Evolutionary conservation across 1,284 basidiomycete genomes (phyloP), one percentile per base, ranked within the genome.

Genomic region (Veloboletus limbatus): DNA sequence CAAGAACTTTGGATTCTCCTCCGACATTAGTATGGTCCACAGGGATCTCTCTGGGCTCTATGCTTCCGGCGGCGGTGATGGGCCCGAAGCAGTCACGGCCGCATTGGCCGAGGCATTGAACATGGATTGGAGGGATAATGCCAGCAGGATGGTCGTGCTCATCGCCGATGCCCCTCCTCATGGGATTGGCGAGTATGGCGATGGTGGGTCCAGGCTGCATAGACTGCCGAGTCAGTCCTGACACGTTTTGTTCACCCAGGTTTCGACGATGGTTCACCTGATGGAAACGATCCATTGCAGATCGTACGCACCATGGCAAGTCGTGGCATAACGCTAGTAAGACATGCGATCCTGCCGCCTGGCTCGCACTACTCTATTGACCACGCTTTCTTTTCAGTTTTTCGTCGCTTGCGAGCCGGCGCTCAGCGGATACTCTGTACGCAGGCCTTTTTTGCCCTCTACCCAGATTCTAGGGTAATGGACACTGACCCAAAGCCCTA

Each of bases 371-470:
- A 6, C 26, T 5, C 25, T 8, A 34, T 22, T 47, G 32, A 48
- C 26, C 18, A 26, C 21, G 10, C 25, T 7, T 8, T 48, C 28
- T 43, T 37, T 36, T 32, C 56, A 95, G 92, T 96, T 97, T 72
- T 94, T 97, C 66, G 95, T 99, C 16, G 96, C 97, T 24, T 99
- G 96, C 70, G 96, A 99, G 69, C 96, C 97, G 43, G 96, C 95
- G 3, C 75, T 98, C 47, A 96, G 92, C 51, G 92, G 92, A 41
- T 96, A 96, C 65, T 87, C 85, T 45, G 91, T 92, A 59, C 65
- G 86, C 66, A 35, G 20, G 4, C 40, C 26, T 27, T 27, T 25
- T 35, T 38, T 49, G 34, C 39, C 49, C 51, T 51, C 48, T 53
- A 28, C 52, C 50, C 52, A 45, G 36, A 50, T 48, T 38, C 43